phyloP scores from a whole-genome alignment of 108 stramenopile genomes.

The Mediolabrus comicus region DNA sequence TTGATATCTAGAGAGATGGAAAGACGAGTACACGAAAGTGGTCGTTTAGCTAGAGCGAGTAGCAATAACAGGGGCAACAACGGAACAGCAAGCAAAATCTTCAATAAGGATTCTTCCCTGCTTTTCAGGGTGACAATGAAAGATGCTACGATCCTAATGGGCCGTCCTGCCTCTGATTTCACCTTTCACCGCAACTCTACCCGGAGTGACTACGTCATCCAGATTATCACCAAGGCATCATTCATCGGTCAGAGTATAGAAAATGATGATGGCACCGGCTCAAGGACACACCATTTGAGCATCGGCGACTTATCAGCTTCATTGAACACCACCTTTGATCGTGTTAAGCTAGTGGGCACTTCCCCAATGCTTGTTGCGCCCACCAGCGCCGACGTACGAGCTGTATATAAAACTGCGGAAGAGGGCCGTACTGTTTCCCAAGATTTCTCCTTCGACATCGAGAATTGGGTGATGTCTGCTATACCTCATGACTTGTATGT shows the following conservation, averaged over 20 bases:
- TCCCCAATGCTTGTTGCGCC: conserved; percentile 62
- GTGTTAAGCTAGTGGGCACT: conserved; percentile 1
- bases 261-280: conserved; percentile 66
- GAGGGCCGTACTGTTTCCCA: conserved; percentile 63
- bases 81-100: not conserved
- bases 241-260: conserved; percentile 80
- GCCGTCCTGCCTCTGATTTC: conserved; percentile 52
- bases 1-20: conserved; percentile 75
- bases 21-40: conserved; percentile 75
- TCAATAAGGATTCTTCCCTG: conserved; percentile 61
- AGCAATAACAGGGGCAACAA: not conserved
- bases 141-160: conserved; percentile 64
- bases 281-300: conserved; percentile 67
- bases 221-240: conserved; percentile 65
- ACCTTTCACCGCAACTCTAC: conserved; percentile 1
- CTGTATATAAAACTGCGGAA: conserved; percentile 63
- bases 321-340: conserved; percentile 55
- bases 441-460: conserved; percentile 74
- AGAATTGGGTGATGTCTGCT: conserved; percentile 43
- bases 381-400: conserved; percentile 59
- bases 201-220: conserved; percentile 44
- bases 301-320: conserved; percentile 68
- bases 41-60: conserved; percentile 57
- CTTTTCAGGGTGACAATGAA: conserved; percentile 61
- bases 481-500: conserved; percentile 63